A percentile compares a stretch with the other conserved stretches of the same genome.
Evolutionary conservation across 1,139 yeast genomes (phyloP).

Genomic region (Geotrichum histeridarum): DNA sequence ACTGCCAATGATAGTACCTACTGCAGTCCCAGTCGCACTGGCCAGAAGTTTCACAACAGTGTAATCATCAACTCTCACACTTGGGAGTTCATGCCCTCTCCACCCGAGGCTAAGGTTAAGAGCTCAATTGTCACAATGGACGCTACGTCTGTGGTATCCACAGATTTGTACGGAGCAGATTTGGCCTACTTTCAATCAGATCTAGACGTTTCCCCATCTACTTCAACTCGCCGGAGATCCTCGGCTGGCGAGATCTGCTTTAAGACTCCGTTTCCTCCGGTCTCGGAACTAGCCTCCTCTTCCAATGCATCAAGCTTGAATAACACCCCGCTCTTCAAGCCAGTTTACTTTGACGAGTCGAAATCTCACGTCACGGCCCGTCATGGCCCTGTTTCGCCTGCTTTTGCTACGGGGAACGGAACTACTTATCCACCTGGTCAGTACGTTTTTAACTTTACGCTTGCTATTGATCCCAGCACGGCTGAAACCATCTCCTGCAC

Average conservation of each 20-base stretch:
- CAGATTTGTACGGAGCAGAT: slow-evolving; percentile 37
- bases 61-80: slow-evolving; percentile 34
- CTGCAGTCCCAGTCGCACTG: slow-evolving; percentile 19
- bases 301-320: not conserved
- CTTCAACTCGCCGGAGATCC: not conserved
- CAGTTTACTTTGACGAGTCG: not conserved
- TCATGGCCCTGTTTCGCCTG: not conserved
- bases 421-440: slow-evolving; percentile 59
- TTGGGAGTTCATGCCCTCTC: slow-evolving; percentile 34
- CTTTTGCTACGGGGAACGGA: not conserved
- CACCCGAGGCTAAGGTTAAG: slow-evolving; percentile 12
- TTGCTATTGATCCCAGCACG: slow-evolving; percentile 61
- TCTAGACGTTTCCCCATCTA: not conserved
- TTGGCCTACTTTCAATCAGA: slow-evolving; percentile 3
- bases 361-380: not conserved
- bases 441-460: slow-evolving; percentile 71
- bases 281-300: not conserved
- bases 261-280: not conserved
- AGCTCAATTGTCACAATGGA: slow-evolving; percentile 23
- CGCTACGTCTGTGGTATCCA: slow-evolving; percentile 29
- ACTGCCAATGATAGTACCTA: slow-evolving; percentile 38
- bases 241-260: not conserved
- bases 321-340: slow-evolving; percentile 10
- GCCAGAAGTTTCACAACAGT: slow-evolving; percentile 34
- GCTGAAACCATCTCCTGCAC: slow-evolving; percentile 68